These are phyloP conservation scores for Aspergillus alliaceus DNA, from an alignment of 2,329 filamentous ascomycete genomes.

Conservation along the genomic window DNA sequence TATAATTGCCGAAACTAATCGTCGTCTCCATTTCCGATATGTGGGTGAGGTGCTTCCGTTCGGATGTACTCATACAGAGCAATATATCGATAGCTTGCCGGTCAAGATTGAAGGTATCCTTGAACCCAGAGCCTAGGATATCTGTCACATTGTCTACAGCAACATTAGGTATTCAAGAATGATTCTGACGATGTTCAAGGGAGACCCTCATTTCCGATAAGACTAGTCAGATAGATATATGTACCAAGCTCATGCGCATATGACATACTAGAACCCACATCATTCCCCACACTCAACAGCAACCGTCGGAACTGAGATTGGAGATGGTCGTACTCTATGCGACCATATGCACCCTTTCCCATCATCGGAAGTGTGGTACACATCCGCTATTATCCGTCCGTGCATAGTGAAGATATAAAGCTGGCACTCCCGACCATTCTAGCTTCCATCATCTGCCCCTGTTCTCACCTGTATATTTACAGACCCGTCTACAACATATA, in stretches of 20 bases:
- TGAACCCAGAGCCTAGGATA: background rate
- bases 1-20: background rate
- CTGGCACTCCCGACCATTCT: background rate
- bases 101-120: background rate
- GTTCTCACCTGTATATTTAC: background rate
- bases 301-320: background rate
- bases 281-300: conserved; percentile 2
- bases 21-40: background rate
- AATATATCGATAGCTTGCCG: background rate
- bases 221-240: background rate
- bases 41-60: background rate
- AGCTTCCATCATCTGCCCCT: background rate
- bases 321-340: background rate
- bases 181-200: too few species aligned
- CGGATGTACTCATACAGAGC: background rate
- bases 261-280: background rate
- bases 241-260: background rate
- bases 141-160: background rate
- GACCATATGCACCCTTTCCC: background rate
- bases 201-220: background rate
- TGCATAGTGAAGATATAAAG: background rate
- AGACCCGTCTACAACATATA: background rate
- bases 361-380: conserved; percentile 4
- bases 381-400: background rate
- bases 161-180: too few species aligned